These are phyloP conservation scores for Vaccinium darrowii DNA, from an alignment of 148 eudicot genomes.

Conservation along the genomic window DNA sequence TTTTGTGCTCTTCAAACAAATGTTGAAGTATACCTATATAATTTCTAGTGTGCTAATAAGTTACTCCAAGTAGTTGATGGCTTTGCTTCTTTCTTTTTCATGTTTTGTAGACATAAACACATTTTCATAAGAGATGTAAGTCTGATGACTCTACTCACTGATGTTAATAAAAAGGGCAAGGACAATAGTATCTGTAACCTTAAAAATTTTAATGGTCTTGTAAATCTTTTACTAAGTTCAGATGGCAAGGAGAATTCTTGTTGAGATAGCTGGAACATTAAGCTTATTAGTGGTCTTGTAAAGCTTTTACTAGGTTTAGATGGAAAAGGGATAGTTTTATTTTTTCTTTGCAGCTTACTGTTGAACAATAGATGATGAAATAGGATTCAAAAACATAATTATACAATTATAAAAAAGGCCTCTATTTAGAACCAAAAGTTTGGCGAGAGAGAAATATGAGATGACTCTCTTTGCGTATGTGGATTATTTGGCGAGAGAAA, in stretches of 20 bases:
- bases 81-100: constrained; percentile 2
- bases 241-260: neutral
- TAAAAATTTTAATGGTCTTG: neutral
- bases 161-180: neutral
- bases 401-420: too few relatives aligned
- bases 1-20: neutral
- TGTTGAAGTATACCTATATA: neutral
- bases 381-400: neutral
- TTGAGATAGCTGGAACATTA: neutral
- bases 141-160: neutral
- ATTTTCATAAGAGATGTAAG: neutral
- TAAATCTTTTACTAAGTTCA: neutral
- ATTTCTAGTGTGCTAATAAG: neutral
- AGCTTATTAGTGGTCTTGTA: neutral
- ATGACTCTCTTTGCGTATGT: too few relatives aligned
- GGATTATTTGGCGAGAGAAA: too few relatives aligned
- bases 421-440: too few relatives aligned
- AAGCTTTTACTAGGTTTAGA: neutral
- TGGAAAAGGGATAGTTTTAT: neutral
- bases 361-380: neutral
- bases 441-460: too few relatives aligned
- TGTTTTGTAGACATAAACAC: neutral
- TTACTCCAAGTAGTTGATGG: neutral
- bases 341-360: neutral
- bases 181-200: neutral